Percentiles rank a stretch among this genome's conserved stretches.
phyloP scores from a whole-genome alignment of 2,329 filamentous ascomycete genomes.

The Esteya vermicola region DNA sequence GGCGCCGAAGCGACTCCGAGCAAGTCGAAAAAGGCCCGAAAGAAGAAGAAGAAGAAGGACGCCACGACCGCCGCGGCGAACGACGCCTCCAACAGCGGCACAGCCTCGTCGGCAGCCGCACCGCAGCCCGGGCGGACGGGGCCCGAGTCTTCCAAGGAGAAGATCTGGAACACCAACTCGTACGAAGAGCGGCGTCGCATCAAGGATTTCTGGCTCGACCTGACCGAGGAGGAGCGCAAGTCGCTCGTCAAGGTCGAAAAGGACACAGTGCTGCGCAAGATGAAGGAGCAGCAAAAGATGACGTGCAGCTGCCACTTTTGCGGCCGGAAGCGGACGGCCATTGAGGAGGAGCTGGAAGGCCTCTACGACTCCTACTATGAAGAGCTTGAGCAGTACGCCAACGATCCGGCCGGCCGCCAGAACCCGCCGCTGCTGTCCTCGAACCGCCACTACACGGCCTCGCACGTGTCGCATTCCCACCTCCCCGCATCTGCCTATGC shows the following conservation, averaged over 20 bases:
- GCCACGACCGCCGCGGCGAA: background rate
- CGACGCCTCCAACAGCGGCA: slow-evolving; percentile 14
- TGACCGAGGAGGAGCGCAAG: slow-evolving; percentile 89
- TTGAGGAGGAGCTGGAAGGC: slow-evolving; percentile 94
- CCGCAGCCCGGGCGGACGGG: slow-evolving; percentile 8
- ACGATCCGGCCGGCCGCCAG: slow-evolving; percentile 50
- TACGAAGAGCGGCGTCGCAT: slow-evolving; percentile 93
- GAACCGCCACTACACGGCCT: slow-evolving; percentile 46
- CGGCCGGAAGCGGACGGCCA: slow-evolving; percentile 87
- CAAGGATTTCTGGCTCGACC: slow-evolving; percentile 92
- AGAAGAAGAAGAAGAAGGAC: slow-evolving; percentile 49
- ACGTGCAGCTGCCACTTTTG: slow-evolving; percentile 97
- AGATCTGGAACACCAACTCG: slow-evolving; percentile 95
- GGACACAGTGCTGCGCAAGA: slow-evolving; percentile 92
- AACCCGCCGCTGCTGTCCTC: slow-evolving; percentile 56
- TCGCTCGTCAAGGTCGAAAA: slow-evolving; percentile 97
- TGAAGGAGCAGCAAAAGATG: slow-evolving; percentile 99
- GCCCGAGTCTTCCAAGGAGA: slow-evolving; percentile 49
- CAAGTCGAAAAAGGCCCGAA: slow-evolving; percentile 48
- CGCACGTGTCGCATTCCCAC: slow-evolving; percentile 40
- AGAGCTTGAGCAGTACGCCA: slow-evolving; percentile 93
- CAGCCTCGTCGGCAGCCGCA: slow-evolving; percentile 6
- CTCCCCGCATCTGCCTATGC: slow-evolving; percentile 43
- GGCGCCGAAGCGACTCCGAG: slow-evolving; percentile 13
- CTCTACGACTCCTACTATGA: slow-evolving; percentile 98